Conservation (phyloP, 1,284 basidiomycete genomes). For the Salmacisia buchloeana region DNA sequence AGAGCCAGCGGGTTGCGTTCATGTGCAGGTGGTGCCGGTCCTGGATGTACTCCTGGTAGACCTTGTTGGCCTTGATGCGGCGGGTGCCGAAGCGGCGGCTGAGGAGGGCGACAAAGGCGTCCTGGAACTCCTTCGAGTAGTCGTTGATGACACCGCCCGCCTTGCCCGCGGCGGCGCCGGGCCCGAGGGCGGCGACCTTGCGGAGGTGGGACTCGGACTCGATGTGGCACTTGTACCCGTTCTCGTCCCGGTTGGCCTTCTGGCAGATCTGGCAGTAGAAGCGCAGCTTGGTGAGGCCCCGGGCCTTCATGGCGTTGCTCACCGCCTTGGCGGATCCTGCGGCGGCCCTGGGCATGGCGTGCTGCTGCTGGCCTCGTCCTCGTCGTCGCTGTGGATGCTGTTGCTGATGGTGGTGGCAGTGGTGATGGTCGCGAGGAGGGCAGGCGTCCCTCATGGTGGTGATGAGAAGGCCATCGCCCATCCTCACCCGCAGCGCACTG, state of each 20-base stretch:
- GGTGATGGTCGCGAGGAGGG: background rate
- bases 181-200: constrained; percentile 79
- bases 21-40: constrained; percentile 94
- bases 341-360: constrained; percentile 20
- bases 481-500: too few relatives aligned
- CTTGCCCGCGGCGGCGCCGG: constrained; percentile 20
- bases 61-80: constrained; percentile 67
- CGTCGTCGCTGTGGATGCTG: constrained; percentile 4
- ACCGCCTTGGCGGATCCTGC: constrained; percentile 35
- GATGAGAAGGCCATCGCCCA: too few relatives aligned
- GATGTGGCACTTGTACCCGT: constrained; percentile 58
- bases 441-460: too few relatives aligned
- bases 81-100: constrained; percentile 58
- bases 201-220: constrained; percentile 82
- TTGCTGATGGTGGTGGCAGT: background rate
- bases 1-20: constrained; percentile 97
- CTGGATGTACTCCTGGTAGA: constrained; percentile 96
- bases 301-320: constrained; percentile 48
- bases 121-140: constrained; percentile 83
- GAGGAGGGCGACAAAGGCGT: constrained; percentile 81
- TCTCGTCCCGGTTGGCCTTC: constrained; percentile 48
- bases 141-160: constrained; percentile 85
- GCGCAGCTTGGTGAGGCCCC: constrained; percentile 46
- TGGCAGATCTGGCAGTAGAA: constrained; percentile 50
- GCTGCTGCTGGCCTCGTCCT: too few relatives aligned